Conservation (phyloP, 139 green algal species). For the Gonium pectorale region DNA sequence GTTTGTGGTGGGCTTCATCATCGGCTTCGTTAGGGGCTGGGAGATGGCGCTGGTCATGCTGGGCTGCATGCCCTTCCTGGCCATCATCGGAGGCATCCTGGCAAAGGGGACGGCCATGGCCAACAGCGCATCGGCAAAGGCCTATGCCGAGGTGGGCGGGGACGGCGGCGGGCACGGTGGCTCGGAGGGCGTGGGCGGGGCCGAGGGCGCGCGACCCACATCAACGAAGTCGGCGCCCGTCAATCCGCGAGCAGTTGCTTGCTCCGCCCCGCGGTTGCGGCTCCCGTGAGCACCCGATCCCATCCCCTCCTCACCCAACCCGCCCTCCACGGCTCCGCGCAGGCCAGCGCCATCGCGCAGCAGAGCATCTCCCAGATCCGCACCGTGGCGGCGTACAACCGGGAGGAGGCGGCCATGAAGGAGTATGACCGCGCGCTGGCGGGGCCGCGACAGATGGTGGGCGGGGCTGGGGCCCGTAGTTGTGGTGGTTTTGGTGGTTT, state of each 20-base stretch:
- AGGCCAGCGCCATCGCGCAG: constrained; percentile 76
- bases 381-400: constrained; percentile 81
- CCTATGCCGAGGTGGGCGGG: constrained; percentile 52
- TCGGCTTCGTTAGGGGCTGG: constrained; percentile 45
- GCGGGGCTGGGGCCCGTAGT: not conserved
- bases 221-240: too few species aligned
- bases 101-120: constrained; percentile 33
- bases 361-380: constrained; percentile 77
- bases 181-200: not conserved
- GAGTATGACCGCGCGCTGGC: constrained; percentile 70
- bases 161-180: not conserved
- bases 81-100: constrained; percentile 40
- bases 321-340: too few species aligned
- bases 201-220: too few species aligned
- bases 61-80: constrained; percentile 70
- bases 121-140: constrained; percentile 20
- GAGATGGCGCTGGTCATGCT: constrained; percentile 70
- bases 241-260: too few species aligned
- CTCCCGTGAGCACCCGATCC: too few species aligned
- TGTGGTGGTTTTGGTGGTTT: too few species aligned
- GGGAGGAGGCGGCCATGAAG: constrained; percentile 56
- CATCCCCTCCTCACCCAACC: too few species aligned
- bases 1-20: constrained; percentile 57
- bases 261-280: too few species aligned
- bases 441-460: constrained; percentile 53